phyloP scores from a whole-genome alignment of 2,329 filamentous ascomycete genomes.

The Phaeoacremonium minimum region DNA sequence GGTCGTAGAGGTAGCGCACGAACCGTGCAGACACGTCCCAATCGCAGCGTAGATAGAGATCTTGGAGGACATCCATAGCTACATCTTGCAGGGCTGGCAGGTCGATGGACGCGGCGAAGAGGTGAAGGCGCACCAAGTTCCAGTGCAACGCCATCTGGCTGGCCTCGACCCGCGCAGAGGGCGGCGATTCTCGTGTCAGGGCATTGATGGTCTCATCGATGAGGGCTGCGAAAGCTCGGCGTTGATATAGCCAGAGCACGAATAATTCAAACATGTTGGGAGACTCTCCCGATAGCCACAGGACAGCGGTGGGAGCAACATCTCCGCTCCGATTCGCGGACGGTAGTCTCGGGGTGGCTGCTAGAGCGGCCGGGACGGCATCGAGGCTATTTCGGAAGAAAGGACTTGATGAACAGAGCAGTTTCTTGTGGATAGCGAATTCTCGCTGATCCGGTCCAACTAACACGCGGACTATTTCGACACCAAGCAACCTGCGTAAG shows the following conservation, averaged over 20 bases:
- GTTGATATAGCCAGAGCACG: conserved; percentile 46
- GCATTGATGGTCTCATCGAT: conserved; percentile 34
- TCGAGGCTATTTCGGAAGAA: conserved; percentile 45
- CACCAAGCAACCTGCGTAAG: conserved; percentile 9
- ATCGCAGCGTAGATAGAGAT: conserved; percentile 53
- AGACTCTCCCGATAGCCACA: conserved; percentile 39
- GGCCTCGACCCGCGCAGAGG: conserved; percentile 14
- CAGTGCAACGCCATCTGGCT: conserved; percentile 41
- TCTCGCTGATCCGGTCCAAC: conserved; percentile 35
- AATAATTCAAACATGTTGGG: conserved; percentile 50
- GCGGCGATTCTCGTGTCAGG: conserved; percentile 11
- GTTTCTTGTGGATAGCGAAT: conserved; percentile 37
- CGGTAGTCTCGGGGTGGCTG: conserved; percentile 12
- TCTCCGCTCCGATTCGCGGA: conserved; percentile 1
- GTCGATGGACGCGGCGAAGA: conserved; percentile 50
- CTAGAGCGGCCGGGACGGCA: conserved; percentile 19
- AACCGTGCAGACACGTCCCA: conserved; percentile 52
- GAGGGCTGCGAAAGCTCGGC: conserved; percentile 33
- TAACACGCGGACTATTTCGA: conserved; percentile 27
- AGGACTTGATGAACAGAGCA: conserved; percentile 39
- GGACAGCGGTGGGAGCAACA: conserved; percentile 12
- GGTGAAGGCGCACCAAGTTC: conserved; percentile 51
- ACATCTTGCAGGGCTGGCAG: conserved; percentile 49
- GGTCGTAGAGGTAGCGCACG: conserved; percentile 47
- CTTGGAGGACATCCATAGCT: conserved; percentile 55